Base-by-base conservation (phyloP, 129 eudicot genomes). In the Chrysanthemum lavandulifolium region DNA sequence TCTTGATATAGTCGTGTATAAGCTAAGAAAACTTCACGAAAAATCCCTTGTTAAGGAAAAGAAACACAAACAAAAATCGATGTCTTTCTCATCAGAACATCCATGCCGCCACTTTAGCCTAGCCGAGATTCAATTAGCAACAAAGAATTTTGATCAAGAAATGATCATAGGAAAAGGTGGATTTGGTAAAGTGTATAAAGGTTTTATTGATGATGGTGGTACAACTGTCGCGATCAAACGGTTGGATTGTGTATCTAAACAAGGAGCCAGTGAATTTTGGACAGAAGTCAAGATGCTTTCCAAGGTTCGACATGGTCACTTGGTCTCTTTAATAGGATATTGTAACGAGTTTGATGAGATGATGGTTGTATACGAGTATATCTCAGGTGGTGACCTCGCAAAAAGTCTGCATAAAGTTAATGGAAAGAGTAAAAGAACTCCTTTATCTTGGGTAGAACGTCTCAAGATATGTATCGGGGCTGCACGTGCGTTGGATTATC, bases 261-360 rank as follows among this genome's bases (percentile, higher is more conserved):
- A 82, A 70, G 83, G 86, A 54, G 73, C 71, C 27, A 12, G 14
- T 57, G 83, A 82, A 33, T 82, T 82, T 27, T 74, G 69, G 51
- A 74, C 81, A 3, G 86, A 82, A 40, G 65, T 82, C 66, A 64
- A 65, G 74, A 57, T 79, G 83, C 86, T 78, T 56, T 82, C 81
- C 18, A 79, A 72, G 72, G 65, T 70, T 61, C 72, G 77, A 59
- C 83, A 82, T 63, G 36, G 72, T 67, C 56, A 82, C 10, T 65
- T 82, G 7, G 83, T 79, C 18, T 74, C 83, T 27, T 78, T 82
- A 6, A 47, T 82, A 10, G 86, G 86, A 69, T 78, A 78, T 19
- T 82, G 86, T 61, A 79, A 82, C 12, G 86, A 82, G 51, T 36
- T 11, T 14, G 31, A 78, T 52, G 83, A 82, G 63, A 69, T 78